Conservation (phyloP, 2,329 filamentous ascomycete species). For the Coleophoma eucalyptorum region DNA sequence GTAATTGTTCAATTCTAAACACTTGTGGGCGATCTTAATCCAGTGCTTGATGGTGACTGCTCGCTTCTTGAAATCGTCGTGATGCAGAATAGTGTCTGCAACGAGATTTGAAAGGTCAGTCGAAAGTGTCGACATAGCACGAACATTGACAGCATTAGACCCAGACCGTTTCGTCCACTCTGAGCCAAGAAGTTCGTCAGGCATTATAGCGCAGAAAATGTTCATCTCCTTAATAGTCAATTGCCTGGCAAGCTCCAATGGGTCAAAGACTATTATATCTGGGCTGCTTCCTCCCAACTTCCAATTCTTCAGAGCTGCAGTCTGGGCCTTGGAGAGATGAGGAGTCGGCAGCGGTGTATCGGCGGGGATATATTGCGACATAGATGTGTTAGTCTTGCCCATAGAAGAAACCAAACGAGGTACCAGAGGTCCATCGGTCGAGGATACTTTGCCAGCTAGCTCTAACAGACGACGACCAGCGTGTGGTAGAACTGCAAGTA, state of each 20-base stretch:
- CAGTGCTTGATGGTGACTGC: conserved; percentile 92
- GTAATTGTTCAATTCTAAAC: conserved; percentile 89
- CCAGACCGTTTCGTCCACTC: conserved; percentile 92
- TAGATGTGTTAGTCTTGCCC: conserved; percentile 79
- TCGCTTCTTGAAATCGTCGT: conserved; percentile 89
- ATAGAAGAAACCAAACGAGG: conserved; percentile 82
- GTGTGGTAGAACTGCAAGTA: conserved; percentile 65
- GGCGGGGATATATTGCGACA: conserved; percentile 64
- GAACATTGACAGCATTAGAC: conserved; percentile 79
- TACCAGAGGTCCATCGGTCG: conserved; percentile 69
- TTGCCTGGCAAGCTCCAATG: conserved; percentile 86
- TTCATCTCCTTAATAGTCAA: conserved; percentile 88
- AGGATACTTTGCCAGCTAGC: conserved; percentile 73
- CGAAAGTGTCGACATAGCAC: conserved; percentile 88
- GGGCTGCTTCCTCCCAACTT: conserved; percentile 67
- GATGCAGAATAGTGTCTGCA: conserved; percentile 83
- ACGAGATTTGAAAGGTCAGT: conserved; percentile 92
- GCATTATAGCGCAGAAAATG: conserved; percentile 87
- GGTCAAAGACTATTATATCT: conserved; percentile 84
- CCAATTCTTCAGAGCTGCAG: conserved; percentile 68
- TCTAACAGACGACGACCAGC: conserved; percentile 80
- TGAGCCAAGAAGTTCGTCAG: conserved; percentile 85
- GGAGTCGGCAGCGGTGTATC: conserved; percentile 70
- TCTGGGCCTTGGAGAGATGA: conserved; percentile 71
- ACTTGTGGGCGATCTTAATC: conserved; percentile 90